A percentile compares a stretch with the other conserved stretches of the same genome.
phyloP scores from a whole-genome alignment of 140 eudicot genomes.

The Cichorium intybus region DNA sequence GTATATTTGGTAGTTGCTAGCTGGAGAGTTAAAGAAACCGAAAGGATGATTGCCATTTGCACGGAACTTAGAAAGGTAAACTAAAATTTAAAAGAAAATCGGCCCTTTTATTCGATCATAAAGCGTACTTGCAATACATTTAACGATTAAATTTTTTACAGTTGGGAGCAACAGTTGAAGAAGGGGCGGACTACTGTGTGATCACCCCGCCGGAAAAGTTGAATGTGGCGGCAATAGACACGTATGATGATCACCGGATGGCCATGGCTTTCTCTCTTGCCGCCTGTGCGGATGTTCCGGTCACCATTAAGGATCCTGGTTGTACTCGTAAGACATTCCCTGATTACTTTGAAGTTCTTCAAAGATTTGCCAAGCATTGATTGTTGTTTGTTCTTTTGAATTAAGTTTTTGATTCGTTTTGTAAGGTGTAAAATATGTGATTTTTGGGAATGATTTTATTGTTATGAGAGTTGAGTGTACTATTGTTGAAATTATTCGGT shows the following conservation, averaged over 20 bases:
- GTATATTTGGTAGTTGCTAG: constrained; percentile 72
- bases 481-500: constrained; percentile 2
- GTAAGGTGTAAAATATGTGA: constrained; percentile 25
- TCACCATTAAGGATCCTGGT: constrained; percentile 85
- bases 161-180: constrained; percentile 98
- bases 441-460: constrained; percentile 14
- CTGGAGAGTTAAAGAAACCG: constrained; percentile 99
- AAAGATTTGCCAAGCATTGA: constrained; percentile 63
- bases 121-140: not conserved
- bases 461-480: constrained; percentile 14
- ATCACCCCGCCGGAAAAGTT: constrained; percentile 92
- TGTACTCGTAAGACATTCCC: constrained; percentile 97
- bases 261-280: constrained; percentile 98
- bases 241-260: constrained; percentile 95
- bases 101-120: constrained; percentile 7
- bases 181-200: constrained; percentile 91
- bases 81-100: constrained; percentile 1
- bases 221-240: constrained; percentile 71
- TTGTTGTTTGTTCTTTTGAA: not conserved
- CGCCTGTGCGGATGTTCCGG: constrained; percentile 94
- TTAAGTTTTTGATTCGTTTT: constrained; percentile 16
- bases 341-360: constrained; percentile 88
- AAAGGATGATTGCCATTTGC: constrained; percentile 98
- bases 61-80: constrained; percentile 90
- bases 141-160: constrained; percentile 18